These are phyloP conservation scores for Pseudotulostoma volvatum DNA, from an alignment of 495 filamentous ascomycete genomes.

Conservation along the genomic window DNA sequence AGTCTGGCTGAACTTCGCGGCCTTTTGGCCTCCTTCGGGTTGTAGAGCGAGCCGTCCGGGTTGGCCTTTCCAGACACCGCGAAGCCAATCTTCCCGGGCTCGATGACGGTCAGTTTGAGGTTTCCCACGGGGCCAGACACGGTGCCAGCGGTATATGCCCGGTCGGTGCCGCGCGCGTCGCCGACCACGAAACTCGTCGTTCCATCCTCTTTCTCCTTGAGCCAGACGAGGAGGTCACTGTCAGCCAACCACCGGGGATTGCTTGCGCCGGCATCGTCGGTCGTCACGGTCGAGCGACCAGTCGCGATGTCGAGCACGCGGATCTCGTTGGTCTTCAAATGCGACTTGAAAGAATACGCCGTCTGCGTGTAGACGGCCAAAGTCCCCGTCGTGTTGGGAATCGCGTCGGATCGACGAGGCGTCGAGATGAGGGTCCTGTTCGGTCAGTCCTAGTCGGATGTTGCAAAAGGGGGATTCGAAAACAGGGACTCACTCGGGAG, in stretches of 20 bases:
- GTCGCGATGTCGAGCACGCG: conserved; percentile 54
- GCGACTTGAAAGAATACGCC: conserved; percentile 69
- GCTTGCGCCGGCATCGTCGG: conserved; percentile 42
- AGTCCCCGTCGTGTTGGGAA: conserved; percentile 57
- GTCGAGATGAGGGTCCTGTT: conserved; percentile 60
- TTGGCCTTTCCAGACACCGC: conserved; percentile 45
- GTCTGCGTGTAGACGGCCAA: conserved; percentile 56
- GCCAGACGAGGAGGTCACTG: conserved; percentile 43
- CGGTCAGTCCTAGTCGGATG: neutral
- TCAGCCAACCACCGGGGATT: conserved; percentile 65
- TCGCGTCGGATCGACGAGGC: conserved; percentile 59
- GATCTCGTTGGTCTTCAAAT: conserved; percentile 59
- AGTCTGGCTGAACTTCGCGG: conserved; percentile 33
- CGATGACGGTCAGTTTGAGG: conserved; percentile 49
- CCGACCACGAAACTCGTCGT: conserved; percentile 47
- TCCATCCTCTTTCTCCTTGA: conserved; percentile 49
- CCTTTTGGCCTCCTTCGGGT: conserved; percentile 37
- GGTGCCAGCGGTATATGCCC: conserved; percentile 42
- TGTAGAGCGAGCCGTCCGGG: conserved; percentile 39
- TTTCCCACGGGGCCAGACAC: conserved; percentile 58
- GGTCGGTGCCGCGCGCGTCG: conserved; percentile 36
- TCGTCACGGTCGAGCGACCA: conserved; percentile 49
- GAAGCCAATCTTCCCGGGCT: conserved; percentile 49
- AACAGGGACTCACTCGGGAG: conserved; percentile 38
- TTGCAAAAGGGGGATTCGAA: neutral